Percentiles rank a stretch among this genome's conserved stretches.
These are phyloP conservation scores for Apiospora saccharicola DNA, from an alignment of 2,329 filamentous ascomycete genomes.

Conservation along the genomic window DNA sequence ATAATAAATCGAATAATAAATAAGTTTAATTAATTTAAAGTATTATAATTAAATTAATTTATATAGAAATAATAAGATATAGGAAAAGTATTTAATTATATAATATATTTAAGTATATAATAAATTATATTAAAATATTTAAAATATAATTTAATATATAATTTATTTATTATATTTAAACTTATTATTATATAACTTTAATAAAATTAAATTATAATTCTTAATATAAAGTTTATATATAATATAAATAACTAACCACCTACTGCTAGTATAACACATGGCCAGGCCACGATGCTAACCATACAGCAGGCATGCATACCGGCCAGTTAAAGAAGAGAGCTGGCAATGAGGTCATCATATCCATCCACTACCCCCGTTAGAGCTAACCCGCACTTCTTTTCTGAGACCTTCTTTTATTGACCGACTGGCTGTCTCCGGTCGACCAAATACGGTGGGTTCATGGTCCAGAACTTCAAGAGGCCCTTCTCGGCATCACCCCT, in stretches of 20 bases:
- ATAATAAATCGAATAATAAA: too few relatives aligned
- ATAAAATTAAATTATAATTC: not conserved
- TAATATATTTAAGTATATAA: too few relatives aligned
- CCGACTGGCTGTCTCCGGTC: not conserved
- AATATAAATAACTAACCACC: not conserved
- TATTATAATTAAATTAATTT: too few relatives aligned
- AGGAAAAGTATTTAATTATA: too few relatives aligned
- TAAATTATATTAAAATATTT: too few relatives aligned
- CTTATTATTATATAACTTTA: not conserved
- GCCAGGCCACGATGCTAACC: not conserved
- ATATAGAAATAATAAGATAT: too few relatives aligned
- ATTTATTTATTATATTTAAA: not conserved
- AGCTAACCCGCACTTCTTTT: not conserved
- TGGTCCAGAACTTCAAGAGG: not conserved
- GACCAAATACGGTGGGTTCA: not conserved
- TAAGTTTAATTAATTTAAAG: too few relatives aligned
- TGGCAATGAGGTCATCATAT: constrained; percentile 6
- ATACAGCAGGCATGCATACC: not conserved
- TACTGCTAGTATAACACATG: not conserved
- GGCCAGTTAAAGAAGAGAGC: not conserved
- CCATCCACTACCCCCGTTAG: not conserved
- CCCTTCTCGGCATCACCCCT: not conserved
- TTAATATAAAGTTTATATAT: not conserved
- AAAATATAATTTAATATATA: too few relatives aligned
- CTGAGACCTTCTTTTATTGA: not conserved